Conservation (phyloP, 2,329 filamentous ascomycete species). For the Fusarium zealandicum region DNA sequence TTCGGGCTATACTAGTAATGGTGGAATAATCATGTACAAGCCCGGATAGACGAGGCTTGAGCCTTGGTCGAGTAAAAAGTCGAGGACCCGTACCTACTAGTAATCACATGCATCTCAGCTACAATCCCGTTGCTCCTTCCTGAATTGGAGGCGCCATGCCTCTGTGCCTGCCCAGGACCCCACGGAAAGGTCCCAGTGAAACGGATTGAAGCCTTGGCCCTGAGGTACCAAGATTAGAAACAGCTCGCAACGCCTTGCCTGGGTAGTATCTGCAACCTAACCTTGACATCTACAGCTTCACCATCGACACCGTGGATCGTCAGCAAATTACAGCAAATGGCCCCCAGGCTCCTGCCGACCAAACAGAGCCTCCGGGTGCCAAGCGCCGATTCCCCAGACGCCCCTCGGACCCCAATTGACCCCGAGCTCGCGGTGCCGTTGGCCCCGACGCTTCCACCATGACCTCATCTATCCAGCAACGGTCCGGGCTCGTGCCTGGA, state of each 20-base stretch:
- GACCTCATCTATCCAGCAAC: constrained; percentile 34
- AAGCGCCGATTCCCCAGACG: constrained; percentile 28
- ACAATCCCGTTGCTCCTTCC: constrained; percentile 28
- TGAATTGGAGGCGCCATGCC: constrained; percentile 10
- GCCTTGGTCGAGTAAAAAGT: too few species aligned
- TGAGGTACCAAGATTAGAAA: too few species aligned
- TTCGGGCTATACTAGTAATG: not conserved
- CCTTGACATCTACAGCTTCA: constrained; percentile 4
- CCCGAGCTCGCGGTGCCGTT: constrained; percentile 22
- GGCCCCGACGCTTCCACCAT: constrained; percentile 22
- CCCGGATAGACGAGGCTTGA: too few species aligned
- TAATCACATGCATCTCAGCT: constrained; percentile 33
- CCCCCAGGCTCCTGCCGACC: not conserved
- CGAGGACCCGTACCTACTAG: constrained; percentile 22
- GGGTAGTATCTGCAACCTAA: too few species aligned
- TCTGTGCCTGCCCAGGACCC: constrained; percentile 17
- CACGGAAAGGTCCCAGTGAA: not conserved
- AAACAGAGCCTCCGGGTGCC: constrained; percentile 6
- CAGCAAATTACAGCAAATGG: not conserved
- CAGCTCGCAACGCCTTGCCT: too few species aligned
- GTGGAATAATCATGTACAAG: too few species aligned
- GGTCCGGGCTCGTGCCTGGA: constrained; percentile 15
- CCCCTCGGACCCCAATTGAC: constrained; percentile 24
- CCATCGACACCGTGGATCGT: constrained; percentile 7
- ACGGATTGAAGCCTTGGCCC: not conserved